Evolutionary conservation across 2,329 filamentous ascomycete genomes (phyloP).

Genomic region (Cladosporium oxysporum): DNA sequence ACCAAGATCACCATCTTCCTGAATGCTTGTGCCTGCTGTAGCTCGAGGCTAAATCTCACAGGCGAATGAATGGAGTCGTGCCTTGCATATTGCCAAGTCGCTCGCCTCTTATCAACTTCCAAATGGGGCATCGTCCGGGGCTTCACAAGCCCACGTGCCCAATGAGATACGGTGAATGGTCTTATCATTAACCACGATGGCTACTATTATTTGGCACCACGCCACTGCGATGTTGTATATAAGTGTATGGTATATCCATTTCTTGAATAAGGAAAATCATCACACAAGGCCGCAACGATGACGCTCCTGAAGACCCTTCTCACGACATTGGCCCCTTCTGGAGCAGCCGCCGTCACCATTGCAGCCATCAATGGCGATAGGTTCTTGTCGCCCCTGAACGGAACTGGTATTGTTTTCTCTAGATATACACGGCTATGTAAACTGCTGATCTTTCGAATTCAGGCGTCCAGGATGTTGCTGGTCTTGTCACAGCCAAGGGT

Average conservation of each 20-base stretch:
- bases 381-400: constrained; percentile 57
- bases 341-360: constrained; percentile 23
- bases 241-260: neutral
- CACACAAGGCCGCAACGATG: constrained; percentile 2
- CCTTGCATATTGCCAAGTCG: constrained; percentile 18
- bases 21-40: constrained; percentile 9
- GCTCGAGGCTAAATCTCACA: constrained; percentile 1
- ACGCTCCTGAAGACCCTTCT: constrained; percentile 14
- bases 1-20: neutral
- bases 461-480: constrained; percentile 48
- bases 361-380: constrained; percentile 64
- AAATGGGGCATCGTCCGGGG: constrained; percentile 2
- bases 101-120: constrained; percentile 16
- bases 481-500: constrained; percentile 65
- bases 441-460: constrained; percentile 53
- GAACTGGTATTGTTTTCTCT: neutral
- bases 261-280: neutral
- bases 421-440: constrained; percentile 42
- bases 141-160: constrained; percentile 15
- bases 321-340: neutral
- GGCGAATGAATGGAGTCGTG: neutral
- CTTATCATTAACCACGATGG: constrained; percentile 10
- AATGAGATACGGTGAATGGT: constrained; percentile 16
- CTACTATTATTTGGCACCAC: constrained; percentile 9
- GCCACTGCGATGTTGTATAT: constrained; percentile 4